Conservation (phyloP, 2,329 filamentous ascomycete species). For the Ceratocystis alfenasii region DNA sequence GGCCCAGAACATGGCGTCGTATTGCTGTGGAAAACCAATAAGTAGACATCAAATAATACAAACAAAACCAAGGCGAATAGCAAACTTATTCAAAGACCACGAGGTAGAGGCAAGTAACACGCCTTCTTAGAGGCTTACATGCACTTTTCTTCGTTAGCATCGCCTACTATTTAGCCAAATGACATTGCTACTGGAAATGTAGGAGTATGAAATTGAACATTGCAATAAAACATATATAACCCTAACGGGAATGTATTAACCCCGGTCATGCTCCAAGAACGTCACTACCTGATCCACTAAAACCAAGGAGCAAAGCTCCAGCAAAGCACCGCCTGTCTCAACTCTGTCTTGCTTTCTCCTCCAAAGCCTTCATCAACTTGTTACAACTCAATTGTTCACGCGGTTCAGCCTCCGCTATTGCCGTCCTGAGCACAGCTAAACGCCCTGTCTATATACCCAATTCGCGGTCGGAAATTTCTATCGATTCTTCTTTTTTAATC, state of each 20-base stretch:
- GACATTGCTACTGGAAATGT: background rate
- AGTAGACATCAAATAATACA: too few species aligned
- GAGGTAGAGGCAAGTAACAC: too few species aligned
- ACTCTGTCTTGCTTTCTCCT: background rate
- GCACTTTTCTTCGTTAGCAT: too few species aligned
- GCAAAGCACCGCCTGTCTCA: background rate
- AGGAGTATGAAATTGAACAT: background rate
- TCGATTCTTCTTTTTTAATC: background rate
- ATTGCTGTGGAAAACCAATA: too few species aligned
- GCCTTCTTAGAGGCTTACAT: too few species aligned
- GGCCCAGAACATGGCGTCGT: too few species aligned
- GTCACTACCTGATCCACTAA: background rate
- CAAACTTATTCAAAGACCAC: too few species aligned
- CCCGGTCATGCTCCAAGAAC: background rate
- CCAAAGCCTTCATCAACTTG: background rate
- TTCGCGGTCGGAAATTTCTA: background rate
- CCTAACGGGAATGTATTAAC: background rate
- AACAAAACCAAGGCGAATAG: too few species aligned
- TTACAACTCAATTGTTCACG: background rate
- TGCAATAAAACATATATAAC: background rate
- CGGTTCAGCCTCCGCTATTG: background rate
- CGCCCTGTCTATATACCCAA: background rate
- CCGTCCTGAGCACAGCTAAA: background rate
- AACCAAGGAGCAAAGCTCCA: slow-evolving; percentile 10
- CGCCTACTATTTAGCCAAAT: too few species aligned